phyloP scores from a whole-genome alignment of 108 stramenopile species.

The Skeletonema potamos region DNA sequence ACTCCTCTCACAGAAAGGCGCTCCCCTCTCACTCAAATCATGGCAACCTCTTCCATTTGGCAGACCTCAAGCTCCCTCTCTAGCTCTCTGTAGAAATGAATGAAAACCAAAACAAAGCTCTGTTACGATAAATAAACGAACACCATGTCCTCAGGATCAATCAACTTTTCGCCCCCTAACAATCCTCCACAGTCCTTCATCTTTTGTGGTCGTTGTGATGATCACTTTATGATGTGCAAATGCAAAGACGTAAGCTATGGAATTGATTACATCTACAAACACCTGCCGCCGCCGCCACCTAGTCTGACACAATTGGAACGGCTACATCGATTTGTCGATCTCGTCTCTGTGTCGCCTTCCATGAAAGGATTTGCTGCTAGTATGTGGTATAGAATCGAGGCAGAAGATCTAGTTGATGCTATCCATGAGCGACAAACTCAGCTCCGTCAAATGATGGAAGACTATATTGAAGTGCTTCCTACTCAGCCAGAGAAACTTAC shows the following conservation, averaged over 20 bases:
- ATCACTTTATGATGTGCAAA: neutral
- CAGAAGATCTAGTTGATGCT: neutral
- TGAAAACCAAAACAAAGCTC: no score
- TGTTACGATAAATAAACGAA: no score
- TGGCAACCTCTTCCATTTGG: no score
- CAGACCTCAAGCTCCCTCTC: no score
- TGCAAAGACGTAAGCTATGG: neutral
- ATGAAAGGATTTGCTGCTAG: neutral
- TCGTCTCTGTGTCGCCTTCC: constrained; percentile 1
- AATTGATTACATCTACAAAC: neutral
- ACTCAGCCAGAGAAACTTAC: neutral
- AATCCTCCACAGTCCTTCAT: constrained; percentile 1
- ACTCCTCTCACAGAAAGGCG: no score
- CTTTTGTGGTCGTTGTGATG: neutral
- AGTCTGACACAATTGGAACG: neutral
- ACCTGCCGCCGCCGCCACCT: neutral
- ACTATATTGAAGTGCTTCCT: neutral
- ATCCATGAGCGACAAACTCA: neutral
- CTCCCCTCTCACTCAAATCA: no score
- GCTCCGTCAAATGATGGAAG: neutral
- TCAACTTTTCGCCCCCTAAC: neutral
- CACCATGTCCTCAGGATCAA: neutral
- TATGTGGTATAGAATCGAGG: neutral
- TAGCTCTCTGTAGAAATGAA: neutral
- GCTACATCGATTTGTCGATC: neutral